Evolutionary conservation across 331 rosid genomes (phyloP).

Genomic region (Saraca asoca): DNA sequence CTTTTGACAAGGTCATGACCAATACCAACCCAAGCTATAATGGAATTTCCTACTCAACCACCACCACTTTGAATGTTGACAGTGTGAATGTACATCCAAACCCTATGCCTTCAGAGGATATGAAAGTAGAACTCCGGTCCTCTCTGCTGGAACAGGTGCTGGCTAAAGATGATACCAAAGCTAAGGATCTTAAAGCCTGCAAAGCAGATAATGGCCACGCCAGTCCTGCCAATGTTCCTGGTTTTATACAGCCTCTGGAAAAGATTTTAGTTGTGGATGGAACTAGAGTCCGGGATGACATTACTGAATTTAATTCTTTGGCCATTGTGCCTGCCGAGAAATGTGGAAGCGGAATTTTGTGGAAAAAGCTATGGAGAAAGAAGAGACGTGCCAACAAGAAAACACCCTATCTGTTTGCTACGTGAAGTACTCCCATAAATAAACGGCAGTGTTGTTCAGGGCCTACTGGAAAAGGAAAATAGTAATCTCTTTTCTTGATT

Average conservation of each 20-base stretch:
- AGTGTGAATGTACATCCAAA: neutral
- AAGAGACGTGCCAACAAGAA: conserved; percentile 61
- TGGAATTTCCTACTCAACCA: conserved; percentile 17
- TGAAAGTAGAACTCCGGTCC: conserved; percentile 44
- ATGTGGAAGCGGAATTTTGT: conserved; percentile 49
- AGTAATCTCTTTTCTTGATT: neutral
- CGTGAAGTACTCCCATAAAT: conserved; percentile 35
- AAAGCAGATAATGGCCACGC: conserved; percentile 44
- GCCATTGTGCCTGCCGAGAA: conserved; percentile 74
- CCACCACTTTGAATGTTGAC: conserved; percentile 14
- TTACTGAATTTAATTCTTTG: conserved; percentile 42
- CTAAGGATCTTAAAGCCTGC: conserved; percentile 27
- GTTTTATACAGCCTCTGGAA: conserved; percentile 49
- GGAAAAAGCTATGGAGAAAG: conserved; percentile 74
- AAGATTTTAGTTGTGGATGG: conserved; percentile 49
- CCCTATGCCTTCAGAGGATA: conserved; percentile 35
- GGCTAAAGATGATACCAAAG: conserved; percentile 59
- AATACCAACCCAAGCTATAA: conserved; percentile 25
- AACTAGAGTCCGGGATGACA: conserved; percentile 39
- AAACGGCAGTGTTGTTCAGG: conserved; percentile 21
- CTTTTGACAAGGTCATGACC: conserved; percentile 59
- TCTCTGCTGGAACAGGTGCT: conserved; percentile 74
- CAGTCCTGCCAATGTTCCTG: conserved; percentile 35
- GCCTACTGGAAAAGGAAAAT: neutral
- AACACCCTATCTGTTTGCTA: conserved; percentile 35